These are phyloP conservation scores for Solioccasus polychromus DNA, from an alignment of 768 basidiomycete species.

Conservation along the genomic window DNA sequence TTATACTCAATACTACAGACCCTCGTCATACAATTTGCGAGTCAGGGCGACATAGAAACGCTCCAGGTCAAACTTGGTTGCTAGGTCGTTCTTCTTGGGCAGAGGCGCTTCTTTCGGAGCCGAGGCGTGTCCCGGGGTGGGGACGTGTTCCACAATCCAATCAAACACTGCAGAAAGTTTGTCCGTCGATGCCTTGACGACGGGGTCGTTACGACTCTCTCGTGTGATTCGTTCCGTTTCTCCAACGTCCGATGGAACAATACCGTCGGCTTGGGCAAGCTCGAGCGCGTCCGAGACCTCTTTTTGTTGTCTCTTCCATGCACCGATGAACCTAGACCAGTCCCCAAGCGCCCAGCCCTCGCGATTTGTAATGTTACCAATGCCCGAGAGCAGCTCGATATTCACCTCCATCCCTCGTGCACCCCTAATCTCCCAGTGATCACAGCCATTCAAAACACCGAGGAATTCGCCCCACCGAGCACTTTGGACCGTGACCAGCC, in stretches of 20 bases:
- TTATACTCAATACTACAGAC: slow-evolving; percentile 46
- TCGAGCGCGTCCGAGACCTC: slow-evolving; percentile 34
- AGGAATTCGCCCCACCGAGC: slow-evolving; percentile 97
- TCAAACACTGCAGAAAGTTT: slow-evolving; percentile 73
- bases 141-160: slow-evolving; percentile 75
- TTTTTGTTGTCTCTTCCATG: slow-evolving; percentile 58
- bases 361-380: slow-evolving; percentile 33
- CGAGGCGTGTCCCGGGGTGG: slow-evolving; percentile 28
- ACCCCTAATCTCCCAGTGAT: slow-evolving; percentile 97
- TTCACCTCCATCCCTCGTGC: slow-evolving; percentile 73
- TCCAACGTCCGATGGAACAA: slow-evolving; percentile 6
- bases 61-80: slow-evolving; percentile 75
- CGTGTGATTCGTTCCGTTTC: slow-evolving; percentile 22
- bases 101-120: slow-evolving; percentile 18
- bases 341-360: slow-evolving; percentile 48
- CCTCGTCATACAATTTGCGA: slow-evolving; percentile 90
- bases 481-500: slow-evolving; percentile 86
- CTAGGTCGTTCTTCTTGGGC: slow-evolving; percentile 45
- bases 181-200: slow-evolving; percentile 66
- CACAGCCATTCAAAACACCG: slow-evolving; percentile 82
- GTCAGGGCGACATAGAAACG: slow-evolving; percentile 87
- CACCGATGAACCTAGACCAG: slow-evolving; percentile 60
- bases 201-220: slow-evolving; percentile 45
- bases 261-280: slow-evolving; percentile 22
- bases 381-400: slow-evolving; percentile 52